Base-by-base conservation (phyloP, 495 filamentous ascomycete genomes). In the Lasiosphaeriaceae sp. region DNA sequence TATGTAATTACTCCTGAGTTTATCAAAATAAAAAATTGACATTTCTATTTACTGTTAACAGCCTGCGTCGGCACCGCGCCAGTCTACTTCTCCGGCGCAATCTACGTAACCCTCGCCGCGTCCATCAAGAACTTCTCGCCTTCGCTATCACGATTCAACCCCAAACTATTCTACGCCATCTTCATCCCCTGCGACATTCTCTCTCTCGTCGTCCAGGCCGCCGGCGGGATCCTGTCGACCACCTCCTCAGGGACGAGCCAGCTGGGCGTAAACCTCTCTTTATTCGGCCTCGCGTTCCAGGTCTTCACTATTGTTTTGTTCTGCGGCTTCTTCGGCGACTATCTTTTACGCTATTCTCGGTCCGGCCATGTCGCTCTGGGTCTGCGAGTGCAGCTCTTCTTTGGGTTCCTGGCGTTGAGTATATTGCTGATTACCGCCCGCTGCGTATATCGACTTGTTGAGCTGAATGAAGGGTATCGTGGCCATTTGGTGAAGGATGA, bases 131-230 rank as follows among this genome's bases (percentile, higher is more conserved):
- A 70, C 55, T 66, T 82, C 58, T 70, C 67, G 39, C 61, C 74
- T 2, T 45, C 68, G 39, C 66, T 76, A 53, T 77, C 76, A 2
- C 77, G 78, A 55, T 73, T 85, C 62, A 31, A 66, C 19, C 72
- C 80, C 3, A 67, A 68, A 6, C 65, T 74, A 26, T 82, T 82
- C 65, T 75, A 75, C 47, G 74, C 68, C 55, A 70, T 82, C 63
- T 82, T 83, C 70, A 78, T 83, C 62, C 71, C 76, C 35, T 80
- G 74, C 70, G 80, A 82, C 55, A 50, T 81, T 51, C n/a, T 80
- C 55, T 77, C 72, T 21, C 73, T 84, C 6, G 49, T 74, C 39
- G 67, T 83, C 0, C 81, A 84, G 59, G 75, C 74, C 3, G 66
- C 66, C 11, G 81, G 81, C 55, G 81, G 81, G 26, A 80, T 67